A percentile compares a stretch with the other conserved stretches of the same genome.
These are phyloP conservation scores for Globisporangium okanoganense DNA, from an alignment of 352 stramenopile species.

Conservation along the genomic window DNA sequence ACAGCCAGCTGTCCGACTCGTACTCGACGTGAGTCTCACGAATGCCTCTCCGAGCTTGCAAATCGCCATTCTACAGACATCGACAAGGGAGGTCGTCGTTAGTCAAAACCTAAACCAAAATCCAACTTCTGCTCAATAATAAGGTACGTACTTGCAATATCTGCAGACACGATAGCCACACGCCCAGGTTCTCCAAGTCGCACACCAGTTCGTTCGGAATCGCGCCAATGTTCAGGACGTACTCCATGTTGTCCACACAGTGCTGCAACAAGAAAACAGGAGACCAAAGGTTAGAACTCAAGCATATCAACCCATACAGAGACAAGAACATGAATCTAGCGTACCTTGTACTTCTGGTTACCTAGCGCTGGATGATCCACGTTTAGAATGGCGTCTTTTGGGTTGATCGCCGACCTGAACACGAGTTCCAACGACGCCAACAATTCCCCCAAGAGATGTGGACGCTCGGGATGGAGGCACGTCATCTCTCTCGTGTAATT, in stretches of 20 bases:
- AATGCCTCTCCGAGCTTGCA: slow-evolving; percentile 64
- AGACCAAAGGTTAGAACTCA: slow-evolving; percentile 3
- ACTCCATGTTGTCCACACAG: slow-evolving; percentile 85
- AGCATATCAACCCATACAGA: neutral
- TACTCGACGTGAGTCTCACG: slow-evolving; percentile 84
- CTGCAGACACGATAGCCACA: slow-evolving; percentile 70
- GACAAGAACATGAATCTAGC: neutral
- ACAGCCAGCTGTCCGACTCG: slow-evolving; percentile 85
- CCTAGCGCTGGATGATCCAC: slow-evolving; percentile 74
- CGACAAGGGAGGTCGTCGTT: neutral
- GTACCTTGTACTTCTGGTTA: slow-evolving; percentile 88
- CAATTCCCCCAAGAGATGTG: slow-evolving; percentile 62
- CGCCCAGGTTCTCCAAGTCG: slow-evolving; percentile 53
- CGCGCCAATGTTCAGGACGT: slow-evolving; percentile 76
- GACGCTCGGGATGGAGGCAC: slow-evolving; percentile 37
- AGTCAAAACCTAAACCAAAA: neutral
- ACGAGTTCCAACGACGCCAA: slow-evolving; percentile 59
- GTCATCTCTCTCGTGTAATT: slow-evolving; percentile 68
- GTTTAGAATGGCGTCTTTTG: slow-evolving; percentile 40
- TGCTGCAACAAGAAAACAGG: slow-evolving; percentile 48
- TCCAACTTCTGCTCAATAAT: neutral
- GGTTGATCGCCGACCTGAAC: slow-evolving; percentile 48
- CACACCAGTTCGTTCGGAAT: slow-evolving; percentile 79
- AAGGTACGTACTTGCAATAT: slow-evolving; percentile 49
- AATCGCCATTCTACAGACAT: slow-evolving; percentile 57